Conservation (phyloP, 2,329 filamentous ascomycete species). For the Stemphylium beticola region DNA sequence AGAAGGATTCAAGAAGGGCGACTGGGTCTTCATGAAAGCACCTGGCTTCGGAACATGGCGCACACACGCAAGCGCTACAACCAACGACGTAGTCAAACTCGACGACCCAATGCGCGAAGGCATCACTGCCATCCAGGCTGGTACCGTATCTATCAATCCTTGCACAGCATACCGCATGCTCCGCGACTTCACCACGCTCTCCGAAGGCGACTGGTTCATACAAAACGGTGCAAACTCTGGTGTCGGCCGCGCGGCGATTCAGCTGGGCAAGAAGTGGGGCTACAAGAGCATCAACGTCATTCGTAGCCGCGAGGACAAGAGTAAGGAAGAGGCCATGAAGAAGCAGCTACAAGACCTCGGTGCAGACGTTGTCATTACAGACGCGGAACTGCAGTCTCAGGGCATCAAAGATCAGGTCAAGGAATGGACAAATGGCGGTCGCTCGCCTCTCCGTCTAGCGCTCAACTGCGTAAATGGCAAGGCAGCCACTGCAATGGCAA, state of each 20-base stretch:
- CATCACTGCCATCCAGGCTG: constrained; percentile 77
- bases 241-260: constrained; percentile 89
- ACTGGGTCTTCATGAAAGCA: constrained; percentile 90
- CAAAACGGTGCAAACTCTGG: constrained; percentile 97
- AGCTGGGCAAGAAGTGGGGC: constrained; percentile 85
- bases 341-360: constrained; percentile 66
- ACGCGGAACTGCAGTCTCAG: constrained; percentile 64
- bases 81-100: constrained; percentile 70
- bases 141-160: constrained; percentile 90
- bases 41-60: constrained; percentile 93
- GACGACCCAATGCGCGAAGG: constrained; percentile 72
- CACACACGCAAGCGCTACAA: constrained; percentile 77
- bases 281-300: constrained; percentile 90
- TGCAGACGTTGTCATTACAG: constrained; percentile 67
- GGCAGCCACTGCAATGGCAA: constrained; percentile 77
- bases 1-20: constrained; percentile 69
- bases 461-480: constrained; percentile 96
- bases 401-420: constrained; percentile 68
- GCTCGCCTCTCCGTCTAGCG: constrained; percentile 75
- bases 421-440: constrained; percentile 72
- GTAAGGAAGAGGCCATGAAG: constrained; percentile 70
- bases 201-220: constrained; percentile 89
- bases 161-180: constrained; percentile 95
- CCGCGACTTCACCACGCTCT: constrained; percentile 72
- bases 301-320: constrained; percentile 74